Evolutionary conservation across 768 basidiomycete species (phyloP), one percentile per base, ranked within the genome.

Genomic region (Kwoniella bestiolae): DNA sequence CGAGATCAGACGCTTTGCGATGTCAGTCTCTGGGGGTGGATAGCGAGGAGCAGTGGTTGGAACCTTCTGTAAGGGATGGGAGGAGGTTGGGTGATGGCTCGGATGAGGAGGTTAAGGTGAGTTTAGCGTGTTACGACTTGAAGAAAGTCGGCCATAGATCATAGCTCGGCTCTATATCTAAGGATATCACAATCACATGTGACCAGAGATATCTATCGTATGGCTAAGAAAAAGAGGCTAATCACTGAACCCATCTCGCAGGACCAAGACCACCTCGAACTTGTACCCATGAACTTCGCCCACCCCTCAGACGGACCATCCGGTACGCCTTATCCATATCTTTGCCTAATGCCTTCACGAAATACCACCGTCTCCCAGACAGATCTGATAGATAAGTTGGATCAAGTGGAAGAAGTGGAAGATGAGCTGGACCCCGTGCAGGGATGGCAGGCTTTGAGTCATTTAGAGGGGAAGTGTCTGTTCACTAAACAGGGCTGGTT

Each of bases 401-500:
- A 65, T 55, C 65, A 70, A 41, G 31, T 53, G 18, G 67, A 51
- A n/a, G 64, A 66, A 18, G 55, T 60, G 14, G 70, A 60, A 49
- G 71, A 69, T 26, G 71, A 72, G 55, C 26, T 69, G 61, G 67
- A 69, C 50, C 78, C 76, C 0, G 51, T 65, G n/a, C 65, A 72
- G 35, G 62, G 73, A 9, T 77, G 77, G 73, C 38, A 51, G 12
- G 71, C 71, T 12, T 41, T 80, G 31, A 72, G 71, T 35, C 78
- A 79, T 60, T 58, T 80, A 18, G 68, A 76, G 11, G 76, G 75
- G 16, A 70, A 69, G 41, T 80, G 79, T 59, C 52, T 80, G 55
- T 78, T 77, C 57, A 66, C 67, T 38, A 72, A 67, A 56, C 76
- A 77, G 46, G 78, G 77, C 0, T 79, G 77, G 79, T 98, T 97